These are phyloP conservation scores for Jaenimonas drosophilae DNA, from an alignment of 208 protist species.

Conservation along the genomic window DNA sequence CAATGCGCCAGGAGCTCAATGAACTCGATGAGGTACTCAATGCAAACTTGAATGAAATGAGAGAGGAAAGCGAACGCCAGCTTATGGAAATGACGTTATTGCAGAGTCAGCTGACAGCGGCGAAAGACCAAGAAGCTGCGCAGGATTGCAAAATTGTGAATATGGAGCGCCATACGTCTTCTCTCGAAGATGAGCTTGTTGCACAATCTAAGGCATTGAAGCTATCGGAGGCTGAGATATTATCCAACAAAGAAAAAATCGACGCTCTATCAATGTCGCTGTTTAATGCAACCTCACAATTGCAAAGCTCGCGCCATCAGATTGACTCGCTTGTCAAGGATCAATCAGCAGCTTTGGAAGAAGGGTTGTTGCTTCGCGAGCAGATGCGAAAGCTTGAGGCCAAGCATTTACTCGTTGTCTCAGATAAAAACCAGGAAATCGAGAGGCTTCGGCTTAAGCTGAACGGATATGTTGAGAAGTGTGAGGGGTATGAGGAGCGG, in stretches of 20 bases:
- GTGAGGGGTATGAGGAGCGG: slow-evolving; percentile 22
- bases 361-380: slow-evolving; percentile 10
- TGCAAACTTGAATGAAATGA: slow-evolving; percentile 62
- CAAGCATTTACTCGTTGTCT: slow-evolving; percentile 19
- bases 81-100: slow-evolving; percentile 27
- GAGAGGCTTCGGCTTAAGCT: slow-evolving; percentile 30
- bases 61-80: slow-evolving; percentile 56
- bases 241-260: slow-evolving; percentile 19
- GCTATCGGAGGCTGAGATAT: slow-evolving; percentile 34
- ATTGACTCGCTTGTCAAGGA: slow-evolving; percentile 4
- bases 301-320: slow-evolving; percentile 8
- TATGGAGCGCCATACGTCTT: not conserved
- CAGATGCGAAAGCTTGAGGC: slow-evolving; percentile 15
- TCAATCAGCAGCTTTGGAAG: too few species aligned
- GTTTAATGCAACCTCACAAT: slow-evolving; percentile 3
- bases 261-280: slow-evolving; percentile 9
- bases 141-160: not conserved
- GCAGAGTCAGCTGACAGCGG: slow-evolving; percentile 7
- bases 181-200: slow-evolving; percentile 13
- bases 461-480: slow-evolving; percentile 44
- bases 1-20: slow-evolving; percentile 56
- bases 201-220: slow-evolving; percentile 44
- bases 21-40: slow-evolving; percentile 68
- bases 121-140: slow-evolving; percentile 8
- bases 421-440: slow-evolving; percentile 26